phyloP scores from a whole-genome alignment of 768 basidiomycete genomes.

The Mycena albidolilacea region DNA sequence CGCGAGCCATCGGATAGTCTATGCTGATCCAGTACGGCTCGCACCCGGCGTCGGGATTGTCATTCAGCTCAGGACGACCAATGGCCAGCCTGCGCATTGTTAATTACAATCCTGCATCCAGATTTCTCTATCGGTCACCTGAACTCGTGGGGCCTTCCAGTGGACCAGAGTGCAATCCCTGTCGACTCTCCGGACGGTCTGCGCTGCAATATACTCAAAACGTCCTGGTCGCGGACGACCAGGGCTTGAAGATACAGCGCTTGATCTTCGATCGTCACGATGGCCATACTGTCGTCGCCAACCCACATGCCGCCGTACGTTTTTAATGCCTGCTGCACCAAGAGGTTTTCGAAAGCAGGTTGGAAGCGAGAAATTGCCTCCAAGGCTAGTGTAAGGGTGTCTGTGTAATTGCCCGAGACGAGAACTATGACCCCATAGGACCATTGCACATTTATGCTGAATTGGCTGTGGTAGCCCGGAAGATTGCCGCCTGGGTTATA shows the following conservation, averaged over 20 bases:
- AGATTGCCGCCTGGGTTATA: constrained; percentile 53
- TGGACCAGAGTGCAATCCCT: constrained; percentile 54
- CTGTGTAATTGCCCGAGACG: constrained; percentile 53
- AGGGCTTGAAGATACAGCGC: constrained; percentile 51
- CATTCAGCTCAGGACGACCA: constrained; percentile 46
- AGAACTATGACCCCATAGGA: constrained; percentile 60
- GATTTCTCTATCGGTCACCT: constrained; percentile 42
- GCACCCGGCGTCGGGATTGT: constrained; percentile 49
- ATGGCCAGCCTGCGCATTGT: constrained; percentile 46
- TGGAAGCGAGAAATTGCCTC: constrained; percentile 52
- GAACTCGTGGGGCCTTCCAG: constrained; percentile 56
- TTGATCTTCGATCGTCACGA: constrained; percentile 48
- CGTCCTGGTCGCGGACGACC: constrained; percentile 51
- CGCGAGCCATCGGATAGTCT: constrained; percentile 47
- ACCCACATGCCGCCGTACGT: constrained; percentile 55
- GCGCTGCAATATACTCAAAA: constrained; percentile 51
- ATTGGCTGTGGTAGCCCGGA: constrained; percentile 56
- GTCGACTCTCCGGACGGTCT: constrained; percentile 24
- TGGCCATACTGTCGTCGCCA: constrained; percentile 44
- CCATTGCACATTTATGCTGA: constrained; percentile 55
- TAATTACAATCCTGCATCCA: background rate
- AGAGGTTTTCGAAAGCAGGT: constrained; percentile 51
- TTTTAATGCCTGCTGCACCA: constrained; percentile 45
- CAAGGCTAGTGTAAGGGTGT: constrained; percentile 49
- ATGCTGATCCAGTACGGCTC: constrained; percentile 53